These are phyloP conservation scores for Fusarium hostae DNA, from an alignment of 2,329 filamentous ascomycete species.

Conservation along the genomic window DNA sequence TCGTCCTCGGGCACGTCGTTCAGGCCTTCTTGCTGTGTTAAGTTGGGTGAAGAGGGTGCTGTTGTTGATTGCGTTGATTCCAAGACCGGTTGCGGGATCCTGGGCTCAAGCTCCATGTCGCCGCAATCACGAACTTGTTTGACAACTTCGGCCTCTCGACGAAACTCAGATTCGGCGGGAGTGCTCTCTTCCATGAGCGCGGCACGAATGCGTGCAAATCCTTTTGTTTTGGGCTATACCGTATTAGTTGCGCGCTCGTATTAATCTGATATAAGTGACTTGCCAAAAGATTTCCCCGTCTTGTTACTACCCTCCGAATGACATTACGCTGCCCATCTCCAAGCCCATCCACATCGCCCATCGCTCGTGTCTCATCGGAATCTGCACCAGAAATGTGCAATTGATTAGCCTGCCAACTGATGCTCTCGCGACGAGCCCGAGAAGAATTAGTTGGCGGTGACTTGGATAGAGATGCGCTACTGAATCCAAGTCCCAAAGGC, in stretches of 20 bases:
- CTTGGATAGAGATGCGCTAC: conserved; percentile 66
- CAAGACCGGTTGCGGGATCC: conserved; percentile 52
- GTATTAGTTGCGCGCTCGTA: conserved; percentile 43
- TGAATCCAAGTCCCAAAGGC: conserved; percentile 63
- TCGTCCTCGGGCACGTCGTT: conserved; percentile 79
- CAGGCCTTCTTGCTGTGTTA: conserved; percentile 71
- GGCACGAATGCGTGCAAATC: conserved; percentile 91
- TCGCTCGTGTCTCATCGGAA: conserved; percentile 73
- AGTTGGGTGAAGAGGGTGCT: conserved; percentile 74
- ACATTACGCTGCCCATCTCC: conserved; percentile 76
- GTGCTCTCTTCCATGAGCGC: conserved; percentile 88
- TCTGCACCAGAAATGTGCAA: conserved; percentile 83
- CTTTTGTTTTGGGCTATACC: conserved; percentile 89
- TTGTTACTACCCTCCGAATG: conserved; percentile 83
- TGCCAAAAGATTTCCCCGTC: conserved; percentile 89
- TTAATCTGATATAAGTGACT: conserved; percentile 47
- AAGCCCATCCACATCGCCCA: conserved; percentile 65
- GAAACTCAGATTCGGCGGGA: conserved; percentile 87
- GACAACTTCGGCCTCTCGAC: conserved; percentile 93
- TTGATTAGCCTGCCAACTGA: conserved; percentile 90
- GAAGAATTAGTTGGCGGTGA: conserved; percentile 73
- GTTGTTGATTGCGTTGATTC: conserved; percentile 64
- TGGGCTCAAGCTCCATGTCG: conserved; percentile 72
- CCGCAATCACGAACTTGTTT: conserved; percentile 93
- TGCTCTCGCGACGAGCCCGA: conserved; percentile 80